A percentile compares a stretch with the other conserved stretches of the same genome.
phyloP scores from a whole-genome alignment of 208 protist species.

The Leishmania gerbilli region DNA sequence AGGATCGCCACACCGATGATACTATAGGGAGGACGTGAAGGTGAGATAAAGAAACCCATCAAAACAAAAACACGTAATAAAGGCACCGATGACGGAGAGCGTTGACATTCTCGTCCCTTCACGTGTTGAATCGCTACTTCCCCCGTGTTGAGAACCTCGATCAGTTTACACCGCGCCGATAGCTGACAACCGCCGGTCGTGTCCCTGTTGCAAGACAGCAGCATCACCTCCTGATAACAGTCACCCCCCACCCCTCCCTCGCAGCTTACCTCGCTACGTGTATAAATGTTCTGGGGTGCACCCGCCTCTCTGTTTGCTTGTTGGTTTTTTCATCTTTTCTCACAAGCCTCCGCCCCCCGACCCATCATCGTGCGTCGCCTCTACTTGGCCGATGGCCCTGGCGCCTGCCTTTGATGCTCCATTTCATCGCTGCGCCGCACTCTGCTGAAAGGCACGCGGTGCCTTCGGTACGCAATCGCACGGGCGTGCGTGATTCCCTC shows the following conservation, averaged over 20 bases:
- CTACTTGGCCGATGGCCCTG: background rate
- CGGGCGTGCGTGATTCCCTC: background rate
- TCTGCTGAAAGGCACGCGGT: background rate
- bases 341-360: too few relatives aligned
- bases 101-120: background rate
- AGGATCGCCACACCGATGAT: background rate
- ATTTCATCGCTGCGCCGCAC: background rate
- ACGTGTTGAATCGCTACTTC: background rate
- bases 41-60: background rate
- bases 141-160: background rate
- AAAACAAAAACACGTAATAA: background rate
- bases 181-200: background rate
- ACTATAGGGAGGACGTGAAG: background rate
- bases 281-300: background rate
- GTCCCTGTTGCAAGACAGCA: background rate
- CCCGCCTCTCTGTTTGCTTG: background rate
- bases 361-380: background rate
- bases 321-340: background rate
- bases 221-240: background rate
- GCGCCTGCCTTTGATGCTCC: background rate
- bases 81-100: background rate
- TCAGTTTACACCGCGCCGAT: background rate
- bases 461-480: background rate
- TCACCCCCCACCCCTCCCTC: background rate
- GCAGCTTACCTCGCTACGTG: background rate